These are phyloP conservation scores for Acorus gramineus DNA, from an alignment of 106 monocot species.

Conservation along the genomic window DNA sequence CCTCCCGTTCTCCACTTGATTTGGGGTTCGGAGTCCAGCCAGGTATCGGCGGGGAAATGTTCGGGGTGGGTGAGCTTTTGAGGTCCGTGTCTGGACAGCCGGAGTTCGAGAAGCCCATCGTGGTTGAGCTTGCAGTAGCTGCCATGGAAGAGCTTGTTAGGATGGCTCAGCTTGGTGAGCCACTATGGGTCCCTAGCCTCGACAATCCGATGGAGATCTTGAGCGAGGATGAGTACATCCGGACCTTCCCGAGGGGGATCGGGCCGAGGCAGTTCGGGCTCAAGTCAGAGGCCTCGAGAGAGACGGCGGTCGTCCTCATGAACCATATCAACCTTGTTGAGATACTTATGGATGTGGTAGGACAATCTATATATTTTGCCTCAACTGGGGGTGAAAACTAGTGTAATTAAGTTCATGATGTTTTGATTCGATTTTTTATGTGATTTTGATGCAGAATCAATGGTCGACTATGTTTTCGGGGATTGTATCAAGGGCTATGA, in stretches of 20 bases:
- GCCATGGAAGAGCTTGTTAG: constrained; percentile 22
- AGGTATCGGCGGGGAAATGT: constrained; percentile 1
- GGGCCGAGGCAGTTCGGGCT: constrained; percentile 8
- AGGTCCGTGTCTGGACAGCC: constrained; percentile 1
- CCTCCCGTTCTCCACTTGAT: neutral
- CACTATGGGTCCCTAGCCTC: constrained; percentile 10
- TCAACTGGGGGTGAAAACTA: neutral
- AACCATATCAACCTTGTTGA: constrained; percentile 17
- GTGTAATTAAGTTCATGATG: neutral
- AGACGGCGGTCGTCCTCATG: constrained; percentile 9
- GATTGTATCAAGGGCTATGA: constrained; percentile 2
- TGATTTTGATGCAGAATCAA: neutral
- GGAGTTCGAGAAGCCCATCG: constrained; percentile 3
- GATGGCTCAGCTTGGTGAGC: constrained; percentile 15
- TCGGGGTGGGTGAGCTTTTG: constrained; percentile 1
- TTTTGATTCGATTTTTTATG: no score
- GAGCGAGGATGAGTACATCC: constrained; percentile 9
- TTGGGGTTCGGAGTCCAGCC: constrained; percentile 1
- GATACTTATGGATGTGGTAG: constrained; percentile 16
- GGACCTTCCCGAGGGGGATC: constrained; percentile 11
- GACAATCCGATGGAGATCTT: neutral
- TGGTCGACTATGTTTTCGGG: constrained; percentile 5
- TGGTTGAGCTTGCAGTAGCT: constrained; percentile 9
- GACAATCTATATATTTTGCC: neutral
- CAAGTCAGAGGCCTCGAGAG: constrained; percentile 10